Conservation (phyloP, 2,329 filamentous ascomycete species). For the Cercospora zeae-maydis region DNA sequence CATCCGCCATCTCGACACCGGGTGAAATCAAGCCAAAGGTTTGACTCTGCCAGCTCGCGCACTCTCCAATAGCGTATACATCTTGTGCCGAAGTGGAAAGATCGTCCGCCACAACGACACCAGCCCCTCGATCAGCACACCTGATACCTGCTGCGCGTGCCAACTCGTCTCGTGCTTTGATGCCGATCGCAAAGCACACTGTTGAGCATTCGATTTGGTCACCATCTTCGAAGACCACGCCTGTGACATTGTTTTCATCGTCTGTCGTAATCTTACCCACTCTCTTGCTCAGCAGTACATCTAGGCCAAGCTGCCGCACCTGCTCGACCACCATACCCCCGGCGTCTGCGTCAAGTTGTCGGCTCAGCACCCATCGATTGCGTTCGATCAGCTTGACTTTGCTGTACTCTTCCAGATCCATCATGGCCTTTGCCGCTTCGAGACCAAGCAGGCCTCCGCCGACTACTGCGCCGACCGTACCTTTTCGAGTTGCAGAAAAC, state of each 20-base stretch:
- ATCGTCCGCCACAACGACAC: constrained; percentile 65
- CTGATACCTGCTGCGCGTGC: constrained; percentile 66
- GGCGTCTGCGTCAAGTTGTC: constrained; percentile 78
- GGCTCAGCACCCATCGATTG: constrained; percentile 75
- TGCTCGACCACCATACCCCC: constrained; percentile 79
- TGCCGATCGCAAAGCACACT: constrained; percentile 86
- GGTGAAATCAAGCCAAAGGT: constrained; percentile 87
- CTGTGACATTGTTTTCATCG: constrained; percentile 63
- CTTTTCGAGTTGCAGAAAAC: constrained; percentile 65
- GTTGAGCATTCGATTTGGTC: constrained; percentile 72
- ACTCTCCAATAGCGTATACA: constrained; percentile 87
- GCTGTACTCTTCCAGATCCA: constrained; percentile 71
- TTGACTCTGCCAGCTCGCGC: constrained; percentile 82
- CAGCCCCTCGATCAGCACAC: constrained; percentile 68
- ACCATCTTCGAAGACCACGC: constrained; percentile 77
- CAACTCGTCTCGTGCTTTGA: constrained; percentile 75
- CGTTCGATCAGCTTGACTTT: constrained; percentile 77
- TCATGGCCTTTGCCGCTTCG: constrained; percentile 88
- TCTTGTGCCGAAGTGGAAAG: constrained; percentile 67
- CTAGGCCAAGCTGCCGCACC: constrained; percentile 71
- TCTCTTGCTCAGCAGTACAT: constrained; percentile 72
- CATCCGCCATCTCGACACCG: constrained; percentile 88
- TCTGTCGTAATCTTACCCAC: constrained; percentile 70
- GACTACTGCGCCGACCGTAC: constrained; percentile 69
- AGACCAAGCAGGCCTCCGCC: constrained; percentile 81